phyloP scores from a whole-genome alignment of 495 filamentous ascomycete genomes.

The Lindgomyces ingoldianus region DNA sequence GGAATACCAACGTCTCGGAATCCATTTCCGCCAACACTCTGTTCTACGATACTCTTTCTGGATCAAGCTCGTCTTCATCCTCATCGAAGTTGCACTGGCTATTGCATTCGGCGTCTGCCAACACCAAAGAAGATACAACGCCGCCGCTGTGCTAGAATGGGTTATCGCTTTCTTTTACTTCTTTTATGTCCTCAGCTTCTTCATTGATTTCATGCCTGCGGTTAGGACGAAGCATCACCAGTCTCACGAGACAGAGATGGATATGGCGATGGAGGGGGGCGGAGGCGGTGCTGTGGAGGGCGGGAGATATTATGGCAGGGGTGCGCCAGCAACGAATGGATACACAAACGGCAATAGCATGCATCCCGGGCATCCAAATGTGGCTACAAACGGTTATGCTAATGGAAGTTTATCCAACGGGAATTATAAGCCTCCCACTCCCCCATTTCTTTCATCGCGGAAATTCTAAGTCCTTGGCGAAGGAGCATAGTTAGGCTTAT shows the following conservation, averaged over 20 bases:
- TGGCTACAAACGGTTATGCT: too few species aligned
- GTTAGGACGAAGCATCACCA: slow-evolving; percentile 60
- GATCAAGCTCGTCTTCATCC: slow-evolving; percentile 77
- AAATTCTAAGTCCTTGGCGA: slow-evolving; percentile 41
- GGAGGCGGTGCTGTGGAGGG: slow-evolving; percentile 19
- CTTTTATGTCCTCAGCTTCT: slow-evolving; percentile 85
- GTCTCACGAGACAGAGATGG: slow-evolving; percentile 44
- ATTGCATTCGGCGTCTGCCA: slow-evolving; percentile 55
- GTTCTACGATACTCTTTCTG: slow-evolving; percentile 76
- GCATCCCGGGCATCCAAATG: neutral
- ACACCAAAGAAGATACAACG: slow-evolving; percentile 44
- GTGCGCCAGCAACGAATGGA: slow-evolving; percentile 1
- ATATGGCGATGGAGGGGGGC: slow-evolving; percentile 33
- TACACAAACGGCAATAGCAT: slow-evolving; percentile 13
- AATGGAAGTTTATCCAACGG: too few species aligned
- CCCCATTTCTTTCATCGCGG: slow-evolving; percentile 25
- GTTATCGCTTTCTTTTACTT: slow-evolving; percentile 86
- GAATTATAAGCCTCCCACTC: too few species aligned
- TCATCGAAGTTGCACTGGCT: slow-evolving; percentile 75
- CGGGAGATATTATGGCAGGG: slow-evolving; percentile 19
- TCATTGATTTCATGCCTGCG: slow-evolving; percentile 83
- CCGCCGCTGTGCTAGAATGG: slow-evolving; percentile 66
- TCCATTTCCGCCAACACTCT: slow-evolving; percentile 70
- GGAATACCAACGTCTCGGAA: slow-evolving; percentile 83
- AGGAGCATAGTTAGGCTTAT: too few species aligned